These are phyloP conservation scores for Globisporangium cederbergense DNA, from an alignment of 352 stramenopile species.

Conservation along the genomic window DNA sequence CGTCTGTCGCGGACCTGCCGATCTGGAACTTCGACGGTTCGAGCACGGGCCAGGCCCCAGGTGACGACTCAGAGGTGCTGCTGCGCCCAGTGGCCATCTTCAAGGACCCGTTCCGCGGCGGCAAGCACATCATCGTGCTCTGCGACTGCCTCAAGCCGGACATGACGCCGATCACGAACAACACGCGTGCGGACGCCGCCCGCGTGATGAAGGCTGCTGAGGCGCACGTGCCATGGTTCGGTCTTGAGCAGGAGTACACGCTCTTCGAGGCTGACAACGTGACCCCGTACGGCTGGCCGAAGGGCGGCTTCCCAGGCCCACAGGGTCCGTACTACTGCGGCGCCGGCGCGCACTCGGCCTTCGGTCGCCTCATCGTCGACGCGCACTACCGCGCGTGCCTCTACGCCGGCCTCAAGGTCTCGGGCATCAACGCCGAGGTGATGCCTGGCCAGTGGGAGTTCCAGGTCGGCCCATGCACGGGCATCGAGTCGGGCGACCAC, in stretches of 20 bases:
- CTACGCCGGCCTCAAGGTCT: constrained; percentile 94
- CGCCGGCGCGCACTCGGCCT: constrained; percentile 94
- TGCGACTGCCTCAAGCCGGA: constrained; percentile 97
- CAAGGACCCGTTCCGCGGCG: constrained; percentile 94
- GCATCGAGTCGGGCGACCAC: constrained; percentile 96
- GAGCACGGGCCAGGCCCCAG: constrained; percentile 95
- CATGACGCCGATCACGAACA: constrained; percentile 90
- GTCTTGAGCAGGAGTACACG: constrained; percentile 98
- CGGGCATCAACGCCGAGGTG: constrained; percentile 96
- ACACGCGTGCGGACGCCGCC: constrained; percentile 81
- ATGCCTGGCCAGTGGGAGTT: constrained; percentile 98
- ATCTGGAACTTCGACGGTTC: constrained; percentile 98
- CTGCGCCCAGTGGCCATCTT: constrained; percentile 92
- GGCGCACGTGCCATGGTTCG: constrained; percentile 88
- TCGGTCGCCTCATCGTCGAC: constrained; percentile 94
- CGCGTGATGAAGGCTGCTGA: constrained; percentile 69
- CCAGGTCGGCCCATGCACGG: constrained; percentile 95
- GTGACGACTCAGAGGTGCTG: constrained; percentile 96
- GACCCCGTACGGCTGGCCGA: constrained; percentile 91
- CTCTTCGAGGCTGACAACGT: constrained; percentile 88
- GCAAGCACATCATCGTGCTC: constrained; percentile 96
- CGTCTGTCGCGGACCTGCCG: constrained; percentile 80
- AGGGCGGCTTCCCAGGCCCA: constrained; percentile 84
- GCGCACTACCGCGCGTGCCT: constrained; percentile 94
- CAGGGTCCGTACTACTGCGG: constrained; percentile 94